Percentiles rank a stretch among this genome's conserved stretches.
Evolutionary conservation across 108 stramenopile species (phyloP).

Genomic region (Pseudonitzschia delicatissima): DNA sequence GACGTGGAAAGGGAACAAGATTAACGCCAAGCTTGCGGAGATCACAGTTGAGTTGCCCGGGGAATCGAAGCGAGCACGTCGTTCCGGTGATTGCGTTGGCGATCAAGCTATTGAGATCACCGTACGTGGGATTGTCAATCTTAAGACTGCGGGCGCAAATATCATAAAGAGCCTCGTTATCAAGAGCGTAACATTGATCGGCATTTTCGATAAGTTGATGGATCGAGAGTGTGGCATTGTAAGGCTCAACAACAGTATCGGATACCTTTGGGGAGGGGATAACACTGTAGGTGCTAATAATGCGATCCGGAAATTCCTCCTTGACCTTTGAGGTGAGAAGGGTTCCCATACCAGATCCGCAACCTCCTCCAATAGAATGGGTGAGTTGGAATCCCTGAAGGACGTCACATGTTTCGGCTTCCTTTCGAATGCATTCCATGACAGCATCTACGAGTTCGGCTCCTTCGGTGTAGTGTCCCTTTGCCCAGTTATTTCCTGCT

Average conservation of each 20-base stretch:
- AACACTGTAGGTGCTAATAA: slow-evolving; percentile 89
- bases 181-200: slow-evolving; percentile 93
- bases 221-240: slow-evolving; percentile 96
- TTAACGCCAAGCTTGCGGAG: slow-evolving; percentile 97
- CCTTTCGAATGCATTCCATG: slow-evolving; percentile 92
- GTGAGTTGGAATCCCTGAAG: slow-evolving; percentile 89
- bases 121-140: slow-evolving; percentile 86
- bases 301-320: slow-evolving; percentile 94
- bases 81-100: slow-evolving; percentile 92
- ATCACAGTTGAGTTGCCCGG: slow-evolving; percentile 98
- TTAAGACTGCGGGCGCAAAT: slow-evolving; percentile 92
- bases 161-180: slow-evolving; percentile 96
- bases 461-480: slow-evolving; percentile 96
- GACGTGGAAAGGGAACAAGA: slow-evolving; percentile 98
- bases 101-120: slow-evolving; percentile 94
- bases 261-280: slow-evolving; percentile 94
- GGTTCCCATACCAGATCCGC: slow-evolving; percentile 91
- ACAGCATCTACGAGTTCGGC: slow-evolving; percentile 93
- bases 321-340: slow-evolving; percentile 93
- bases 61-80: slow-evolving; percentile 95
- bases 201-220: slow-evolving; percentile 97
- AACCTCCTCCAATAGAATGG: slow-evolving; percentile 91
- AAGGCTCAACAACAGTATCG: slow-evolving; percentile 94
- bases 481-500: slow-evolving; percentile 92
- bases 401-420: slow-evolving; percentile 87